Evolutionary conservation across 2,329 filamentous ascomycete species (phyloP).

Genomic region (Aspergillus arachidicola): DNA sequence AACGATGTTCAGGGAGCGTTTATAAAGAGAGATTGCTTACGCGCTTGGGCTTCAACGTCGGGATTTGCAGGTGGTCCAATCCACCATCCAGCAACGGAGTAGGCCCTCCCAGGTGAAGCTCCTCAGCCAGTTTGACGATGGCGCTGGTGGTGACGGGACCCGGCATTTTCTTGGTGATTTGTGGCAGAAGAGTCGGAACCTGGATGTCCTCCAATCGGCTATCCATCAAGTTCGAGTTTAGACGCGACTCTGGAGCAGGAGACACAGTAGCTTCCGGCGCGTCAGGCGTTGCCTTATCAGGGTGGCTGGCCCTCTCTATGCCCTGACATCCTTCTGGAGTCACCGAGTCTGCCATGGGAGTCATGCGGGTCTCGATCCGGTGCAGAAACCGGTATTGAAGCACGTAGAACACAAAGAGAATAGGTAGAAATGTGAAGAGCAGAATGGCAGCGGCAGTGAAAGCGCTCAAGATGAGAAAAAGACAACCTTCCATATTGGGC

Average conservation of each 20-base stretch:
- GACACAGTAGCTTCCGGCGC: not conserved
- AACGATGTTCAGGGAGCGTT: not conserved
- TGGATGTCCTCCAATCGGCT: constrained; percentile 21
- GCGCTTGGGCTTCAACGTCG: constrained; percentile 17
- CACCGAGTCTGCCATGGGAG: not conserved
- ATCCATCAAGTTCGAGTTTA: constrained; percentile 16
- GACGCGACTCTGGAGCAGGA: not conserved
- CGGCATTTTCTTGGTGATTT: constrained; percentile 1
- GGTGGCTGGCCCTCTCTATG: not conserved
- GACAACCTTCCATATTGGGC: constrained; percentile 22
- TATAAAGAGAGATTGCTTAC: constrained; percentile 8
- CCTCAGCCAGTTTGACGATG: not conserved
- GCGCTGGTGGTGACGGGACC: not conserved
- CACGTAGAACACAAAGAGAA: constrained; percentile 5
- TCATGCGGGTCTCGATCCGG: not conserved
- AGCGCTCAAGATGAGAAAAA: not conserved
- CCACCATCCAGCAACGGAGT: constrained; percentile 11
- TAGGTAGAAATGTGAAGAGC: not conserved
- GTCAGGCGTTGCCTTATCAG: not conserved
- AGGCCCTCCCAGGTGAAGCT: not conserved
- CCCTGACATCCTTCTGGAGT: not conserved
- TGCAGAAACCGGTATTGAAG: not conserved
- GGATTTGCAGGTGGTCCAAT: constrained; percentile 17
- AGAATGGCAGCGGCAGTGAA: not conserved
- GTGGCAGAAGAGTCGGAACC: constrained; percentile 17